Evolutionary conservation across 2,329 filamentous ascomycete genomes (phyloP), one percentile per base, ranked within the genome.

Genomic region (Cercospora janseana): DNA sequence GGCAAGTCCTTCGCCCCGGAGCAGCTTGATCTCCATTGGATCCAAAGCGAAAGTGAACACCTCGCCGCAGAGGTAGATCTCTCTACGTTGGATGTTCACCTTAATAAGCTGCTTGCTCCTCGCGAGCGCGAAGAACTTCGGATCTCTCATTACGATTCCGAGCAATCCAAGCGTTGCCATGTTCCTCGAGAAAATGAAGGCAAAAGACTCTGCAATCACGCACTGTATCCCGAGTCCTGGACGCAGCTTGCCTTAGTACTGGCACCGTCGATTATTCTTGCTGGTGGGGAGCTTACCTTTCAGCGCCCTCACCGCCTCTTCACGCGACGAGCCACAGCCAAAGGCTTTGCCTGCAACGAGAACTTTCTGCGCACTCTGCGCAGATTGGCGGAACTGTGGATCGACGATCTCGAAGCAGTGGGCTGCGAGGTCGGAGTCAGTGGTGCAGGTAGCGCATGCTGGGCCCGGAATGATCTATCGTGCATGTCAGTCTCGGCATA

Each of bases 261-360:
- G 28, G 28, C 4, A 31, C 28, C 4, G 15, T 4, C 28, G 26
- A 10, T 16, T 10, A 24, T 7, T 3, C 35, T 7, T 13, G 15
- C 18, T 18, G 18, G 3, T 23, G 7, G 15, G 5, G 6, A 38
- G 18, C 4, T 40, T 20, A 40, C 35, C 54, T 42, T 54, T 53
- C 7, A 56, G 40, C 2, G 51, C 54, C 6, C 28, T 15, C 8
- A 35, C 35, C 16, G 51, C 54, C 4, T 24, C 26, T 35, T 51
- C 54, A 7, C 54, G 50, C 35, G 42, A 45, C 4, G 23, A 37
- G 9, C 54, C 54, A 18, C 46, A 31, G 12, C 54, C 54, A 8
- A 53, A 53, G 4, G 42, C 54, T 20, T 43, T 44, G 18, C 54
- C 54, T 6, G 41, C 54, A 6, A 54, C 47, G 20, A 56, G 35